phyloP scores from a whole-genome alignment of 345 rosid species.

The Eucalyptus guilfoylei region DNA sequence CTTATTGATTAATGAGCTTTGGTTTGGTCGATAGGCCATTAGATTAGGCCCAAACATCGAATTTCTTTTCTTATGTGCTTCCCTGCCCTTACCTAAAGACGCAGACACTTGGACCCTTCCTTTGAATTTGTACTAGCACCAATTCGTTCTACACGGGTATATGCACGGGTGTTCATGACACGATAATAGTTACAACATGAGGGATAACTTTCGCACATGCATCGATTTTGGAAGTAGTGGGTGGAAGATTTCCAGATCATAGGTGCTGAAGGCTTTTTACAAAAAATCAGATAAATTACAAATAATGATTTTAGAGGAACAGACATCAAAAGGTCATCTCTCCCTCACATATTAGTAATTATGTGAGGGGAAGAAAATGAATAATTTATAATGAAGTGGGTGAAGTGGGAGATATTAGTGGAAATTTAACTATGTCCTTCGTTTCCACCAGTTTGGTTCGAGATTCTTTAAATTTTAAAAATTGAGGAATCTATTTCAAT shows the following conservation, averaged over 20 bases:
- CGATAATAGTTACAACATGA: not conserved
- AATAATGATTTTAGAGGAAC: not conserved
- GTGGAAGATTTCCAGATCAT: not conserved
- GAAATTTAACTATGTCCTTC: not conserved
- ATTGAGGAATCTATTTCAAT: too few species aligned
- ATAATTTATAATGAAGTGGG: not conserved
- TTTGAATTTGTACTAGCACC: not conserved
- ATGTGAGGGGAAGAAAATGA: not conserved
- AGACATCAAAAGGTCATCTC: not conserved
- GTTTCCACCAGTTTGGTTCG: too few species aligned
- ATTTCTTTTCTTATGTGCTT: not conserved
- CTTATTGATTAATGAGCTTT: not conserved
- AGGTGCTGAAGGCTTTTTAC: not conserved
- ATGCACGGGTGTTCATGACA: not conserved
- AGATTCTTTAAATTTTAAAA: too few species aligned
- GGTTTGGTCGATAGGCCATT: not conserved
- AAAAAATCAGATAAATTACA: too few species aligned
- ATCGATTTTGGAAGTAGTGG: not conserved
- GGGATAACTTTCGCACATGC: not conserved
- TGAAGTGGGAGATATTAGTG: not conserved
- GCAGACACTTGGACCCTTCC: not conserved
- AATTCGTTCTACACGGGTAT: not conserved
- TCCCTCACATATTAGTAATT: not conserved
- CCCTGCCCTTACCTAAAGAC: not conserved
- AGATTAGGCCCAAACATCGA: not conserved